A percentile compares a stretch with the other conserved stretches of the same genome.
These are phyloP conservation scores for Aspergillus costaricaensis DNA, from an alignment of 2,329 filamentous ascomycete genomes.

Conservation along the genomic window DNA sequence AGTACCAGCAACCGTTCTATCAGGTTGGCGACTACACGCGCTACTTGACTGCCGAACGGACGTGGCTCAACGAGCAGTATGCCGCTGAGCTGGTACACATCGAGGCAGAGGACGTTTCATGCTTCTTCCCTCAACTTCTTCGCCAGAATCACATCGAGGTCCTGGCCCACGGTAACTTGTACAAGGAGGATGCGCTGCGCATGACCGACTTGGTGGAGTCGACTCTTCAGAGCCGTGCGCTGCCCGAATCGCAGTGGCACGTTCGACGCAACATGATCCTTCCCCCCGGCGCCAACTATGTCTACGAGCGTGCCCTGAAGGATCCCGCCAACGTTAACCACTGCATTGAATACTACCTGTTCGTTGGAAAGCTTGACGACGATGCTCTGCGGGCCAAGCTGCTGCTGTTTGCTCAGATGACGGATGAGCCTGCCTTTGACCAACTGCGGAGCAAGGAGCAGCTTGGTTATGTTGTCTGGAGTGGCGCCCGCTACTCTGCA, in stretches of 20 bases:
- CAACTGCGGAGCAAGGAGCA: conserved; percentile 96
- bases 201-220: conserved; percentile 81
- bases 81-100: conserved; percentile 74
- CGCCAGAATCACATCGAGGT: conserved; percentile 85
- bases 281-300: conserved; percentile 76
- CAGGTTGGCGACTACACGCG: conserved; percentile 82
- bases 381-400: conserved; percentile 72
- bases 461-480: conserved; percentile 94
- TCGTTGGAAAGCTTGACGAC: conserved; percentile 69
- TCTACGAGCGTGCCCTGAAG: conserved; percentile 77
- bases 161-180: conserved; percentile 86
- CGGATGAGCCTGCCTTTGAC: conserved; percentile 91
- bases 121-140: conserved; percentile 78
- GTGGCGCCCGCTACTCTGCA: conserved; percentile 68
- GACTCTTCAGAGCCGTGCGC: conserved; percentile 69
- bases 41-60: conserved; percentile 75
- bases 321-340: conserved; percentile 90
- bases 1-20: conserved; percentile 83
- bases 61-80: conserved; percentile 78
- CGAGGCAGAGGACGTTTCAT: conserved; percentile 70
- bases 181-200: conserved; percentile 87
- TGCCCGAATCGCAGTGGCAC: conserved; percentile 79
- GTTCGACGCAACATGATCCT: conserved; percentile 75
- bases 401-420: conserved; percentile 82
- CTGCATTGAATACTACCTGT: conserved; percentile 77